Conservation (phyloP, 495 filamentous ascomycete genomes). For the Aspergillus sclerotiicarbonarius region DNA sequence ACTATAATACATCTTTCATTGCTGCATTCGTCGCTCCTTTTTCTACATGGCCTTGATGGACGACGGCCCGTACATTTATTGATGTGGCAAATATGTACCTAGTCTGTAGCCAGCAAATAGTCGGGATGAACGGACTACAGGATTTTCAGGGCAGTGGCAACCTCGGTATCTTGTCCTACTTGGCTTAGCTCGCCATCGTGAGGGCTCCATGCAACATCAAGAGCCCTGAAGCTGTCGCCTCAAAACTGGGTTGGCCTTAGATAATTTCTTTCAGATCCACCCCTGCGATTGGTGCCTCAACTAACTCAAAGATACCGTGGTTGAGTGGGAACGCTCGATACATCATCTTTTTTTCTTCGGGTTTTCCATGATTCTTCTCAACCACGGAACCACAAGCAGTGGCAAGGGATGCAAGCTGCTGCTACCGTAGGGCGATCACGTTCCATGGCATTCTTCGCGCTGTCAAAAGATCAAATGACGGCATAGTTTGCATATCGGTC, state of each 20-base stretch:
- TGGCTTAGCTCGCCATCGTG: background rate
- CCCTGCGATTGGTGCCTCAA: background rate
- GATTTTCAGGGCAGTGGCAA: conserved; percentile 1
- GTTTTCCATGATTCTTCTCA: background rate
- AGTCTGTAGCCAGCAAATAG: background rate
- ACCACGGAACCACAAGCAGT: background rate
- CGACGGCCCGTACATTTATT: background rate
- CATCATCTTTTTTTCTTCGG: background rate
- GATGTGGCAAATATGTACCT: background rate
- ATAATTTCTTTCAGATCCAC: background rate
- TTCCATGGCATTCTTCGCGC: background rate
- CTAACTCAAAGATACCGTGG: background rate
- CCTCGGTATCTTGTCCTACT: background rate
- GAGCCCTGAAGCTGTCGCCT: background rate
- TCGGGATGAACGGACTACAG: background rate
- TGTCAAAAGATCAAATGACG: background rate
- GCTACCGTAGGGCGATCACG: background rate
- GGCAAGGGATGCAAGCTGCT: background rate
- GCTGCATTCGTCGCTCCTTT: background rate
- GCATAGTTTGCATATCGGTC: background rate
- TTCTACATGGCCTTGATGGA: no score
- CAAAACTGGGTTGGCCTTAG: background rate
- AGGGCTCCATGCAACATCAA: background rate
- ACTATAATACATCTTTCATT: background rate
- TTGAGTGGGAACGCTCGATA: background rate